A percentile compares a stretch with the other conserved stretches of the same genome.
Evolutionary conservation across 768 basidiomycete genomes (phyloP).

Genomic region (Mycena metata): DNA sequence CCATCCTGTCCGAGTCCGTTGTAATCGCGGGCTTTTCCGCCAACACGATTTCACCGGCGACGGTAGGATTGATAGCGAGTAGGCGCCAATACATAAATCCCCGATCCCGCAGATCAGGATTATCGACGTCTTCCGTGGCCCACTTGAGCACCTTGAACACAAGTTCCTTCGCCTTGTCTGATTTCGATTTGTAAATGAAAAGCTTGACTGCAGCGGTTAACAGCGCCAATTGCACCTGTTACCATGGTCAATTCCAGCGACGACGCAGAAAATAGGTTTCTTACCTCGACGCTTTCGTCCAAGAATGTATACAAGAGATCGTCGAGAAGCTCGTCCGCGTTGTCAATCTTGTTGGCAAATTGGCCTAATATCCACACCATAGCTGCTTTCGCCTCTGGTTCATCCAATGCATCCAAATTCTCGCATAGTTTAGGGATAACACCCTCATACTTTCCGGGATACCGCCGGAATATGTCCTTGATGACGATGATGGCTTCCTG

Average conservation of each 20-base stretch:
- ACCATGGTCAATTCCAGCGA: not conserved
- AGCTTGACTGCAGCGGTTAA: conserved; percentile 96
- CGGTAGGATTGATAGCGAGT: conserved; percentile 91
- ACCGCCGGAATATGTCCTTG: conserved; percentile 97
- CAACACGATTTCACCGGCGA: conserved; percentile 91
- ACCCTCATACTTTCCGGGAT: conserved; percentile 96
- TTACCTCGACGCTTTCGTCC: conserved; percentile 94
- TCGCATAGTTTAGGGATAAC: conserved; percentile 95
- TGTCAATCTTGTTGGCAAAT: conserved; percentile 95
- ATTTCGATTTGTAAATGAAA: conserved; percentile 90
- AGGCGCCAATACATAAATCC: conserved; percentile 99
- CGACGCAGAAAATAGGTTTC: conserved; percentile 36
- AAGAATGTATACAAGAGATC: conserved; percentile 90
- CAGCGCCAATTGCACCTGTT: conserved; percentile 93
- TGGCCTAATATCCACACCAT: conserved; percentile 99
- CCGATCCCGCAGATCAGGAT: conserved; percentile 96
- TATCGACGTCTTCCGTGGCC: conserved; percentile 98
- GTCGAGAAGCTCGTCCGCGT: conserved; percentile 95
- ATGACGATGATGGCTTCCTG: conserved; percentile 98
- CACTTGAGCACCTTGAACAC: conserved; percentile 97
- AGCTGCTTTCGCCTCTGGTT: conserved; percentile 96
- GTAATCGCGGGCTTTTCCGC: conserved; percentile 96
- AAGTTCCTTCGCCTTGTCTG: conserved; percentile 87
- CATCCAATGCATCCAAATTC: conserved; percentile 91
- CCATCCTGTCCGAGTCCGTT: conserved; percentile 98